Conservation (phyloP, 331 rosid species). For the Pyrus hybrid region DNA sequence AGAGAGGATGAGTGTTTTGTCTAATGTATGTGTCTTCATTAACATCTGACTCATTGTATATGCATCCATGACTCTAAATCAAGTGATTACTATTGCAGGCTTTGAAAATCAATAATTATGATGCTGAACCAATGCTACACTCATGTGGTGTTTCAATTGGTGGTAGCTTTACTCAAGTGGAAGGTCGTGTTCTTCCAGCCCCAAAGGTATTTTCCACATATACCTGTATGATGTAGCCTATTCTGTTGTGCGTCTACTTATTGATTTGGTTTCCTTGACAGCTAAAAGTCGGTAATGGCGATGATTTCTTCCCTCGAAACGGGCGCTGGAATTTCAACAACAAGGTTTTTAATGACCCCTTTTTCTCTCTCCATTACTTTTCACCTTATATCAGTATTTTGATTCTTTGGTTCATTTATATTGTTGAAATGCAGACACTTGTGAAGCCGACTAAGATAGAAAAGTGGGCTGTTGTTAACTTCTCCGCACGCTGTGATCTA, state of each 20-base stretch:
- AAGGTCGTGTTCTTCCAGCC: conserved; percentile 83
- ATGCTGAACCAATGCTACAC: conserved; percentile 63
- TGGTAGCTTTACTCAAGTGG: conserved; percentile 55
- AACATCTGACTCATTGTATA: neutral
- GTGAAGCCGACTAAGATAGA: conserved; percentile 46
- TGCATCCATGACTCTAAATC: neutral
- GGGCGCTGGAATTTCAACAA: conserved; percentile 96
- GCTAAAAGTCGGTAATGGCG: conserved; percentile 83
- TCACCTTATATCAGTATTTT: neutral
- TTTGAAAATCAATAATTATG: conserved; percentile 54
- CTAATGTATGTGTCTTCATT: conserved; percentile 38
- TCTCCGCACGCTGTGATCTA: no score
- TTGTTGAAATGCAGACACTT: conserved; percentile 41
- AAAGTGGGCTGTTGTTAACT: conserved; percentile 71
- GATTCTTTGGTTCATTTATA: neutral
- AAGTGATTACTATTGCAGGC: conserved; percentile 38
- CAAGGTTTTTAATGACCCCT: conserved; percentile 38
- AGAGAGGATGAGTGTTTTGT: conserved; percentile 67
- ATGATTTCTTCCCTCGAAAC: conserved; percentile 74
- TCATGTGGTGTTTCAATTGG: conserved; percentile 55
- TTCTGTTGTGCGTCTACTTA: neutral
- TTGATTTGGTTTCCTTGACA: conserved; percentile 10
- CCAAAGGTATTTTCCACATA: conserved; percentile 48
- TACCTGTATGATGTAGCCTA: neutral
- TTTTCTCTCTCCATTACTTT: neutral